A percentile compares a stretch with the other conserved stretches of the same genome.
Evolutionary conservation across 2,329 filamentous ascomycete genomes (phyloP).

Genomic region (Hypoxylon sp.): DNA sequence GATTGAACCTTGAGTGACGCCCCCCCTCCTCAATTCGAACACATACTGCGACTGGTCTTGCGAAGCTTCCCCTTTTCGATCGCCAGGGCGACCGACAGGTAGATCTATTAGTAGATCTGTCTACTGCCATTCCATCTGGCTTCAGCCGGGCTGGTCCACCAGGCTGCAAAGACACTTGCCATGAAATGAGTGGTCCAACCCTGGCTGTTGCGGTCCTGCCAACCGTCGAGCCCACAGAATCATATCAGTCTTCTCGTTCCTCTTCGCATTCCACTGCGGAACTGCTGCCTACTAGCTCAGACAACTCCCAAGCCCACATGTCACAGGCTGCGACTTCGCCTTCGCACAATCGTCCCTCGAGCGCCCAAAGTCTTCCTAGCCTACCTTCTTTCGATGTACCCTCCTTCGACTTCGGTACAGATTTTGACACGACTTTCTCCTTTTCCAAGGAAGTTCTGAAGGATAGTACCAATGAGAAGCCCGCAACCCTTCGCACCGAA

Average conservation of each 20-base stretch:
- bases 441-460: conserved; percentile 52
- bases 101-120: conserved; percentile 41
- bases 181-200: conserved; percentile 61
- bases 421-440: conserved; percentile 63
- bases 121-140: conserved; percentile 24
- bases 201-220: conserved; percentile 57
- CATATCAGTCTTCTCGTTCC: conserved; percentile 49
- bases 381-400: conserved; percentile 65
- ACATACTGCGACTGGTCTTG: neutral
- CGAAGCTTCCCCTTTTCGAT: conserved; percentile 32
- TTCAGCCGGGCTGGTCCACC: conserved; percentile 43
- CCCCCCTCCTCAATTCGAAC: conserved; percentile 14
- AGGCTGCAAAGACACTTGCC: conserved; percentile 47
- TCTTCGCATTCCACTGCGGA: conserved; percentile 53
- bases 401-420: conserved; percentile 64
- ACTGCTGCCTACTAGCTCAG: conserved; percentile 30
- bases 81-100: conserved; percentile 28
- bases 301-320: conserved; percentile 29
- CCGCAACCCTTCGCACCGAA: conserved; percentile 39
- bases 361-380: conserved; percentile 54
- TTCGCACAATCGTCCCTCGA: conserved; percentile 44
- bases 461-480: conserved; percentile 49
- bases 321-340: conserved; percentile 26
- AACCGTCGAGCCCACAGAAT: conserved; percentile 56
- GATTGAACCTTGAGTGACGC: conserved; percentile 38